phyloP scores from a whole-genome alignment of 2,329 filamentous ascomycete genomes.

The Elsinoe australis region DNA sequence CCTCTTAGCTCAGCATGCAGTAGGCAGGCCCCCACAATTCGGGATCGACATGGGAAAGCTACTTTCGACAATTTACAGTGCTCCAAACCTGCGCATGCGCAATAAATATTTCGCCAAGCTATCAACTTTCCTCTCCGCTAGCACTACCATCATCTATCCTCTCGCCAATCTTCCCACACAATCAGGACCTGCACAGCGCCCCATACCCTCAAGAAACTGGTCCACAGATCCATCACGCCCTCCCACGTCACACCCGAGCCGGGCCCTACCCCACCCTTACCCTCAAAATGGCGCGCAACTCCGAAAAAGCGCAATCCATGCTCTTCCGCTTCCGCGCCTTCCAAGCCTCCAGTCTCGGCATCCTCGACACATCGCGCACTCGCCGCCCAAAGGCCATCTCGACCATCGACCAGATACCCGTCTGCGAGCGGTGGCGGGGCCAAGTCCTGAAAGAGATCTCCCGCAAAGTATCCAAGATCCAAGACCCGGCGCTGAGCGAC shows the following conservation, averaged over 20 bases:
- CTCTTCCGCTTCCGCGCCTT: conserved; percentile 98
- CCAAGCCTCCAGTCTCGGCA: conserved; percentile 90
- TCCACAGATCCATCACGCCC: conserved; percentile 8
- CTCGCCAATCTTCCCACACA: background rate
- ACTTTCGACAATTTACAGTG: background rate
- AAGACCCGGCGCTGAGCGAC: conserved; percentile 83
- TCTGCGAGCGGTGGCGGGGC: conserved; percentile 95
- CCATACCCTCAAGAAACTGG: background rate
- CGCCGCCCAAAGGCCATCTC: conserved; percentile 89
- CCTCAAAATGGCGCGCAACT: conserved; percentile 94
- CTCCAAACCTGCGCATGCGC: background rate
- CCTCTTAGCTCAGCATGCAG: conserved; percentile 10
- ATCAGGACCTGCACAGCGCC: too few relatives aligned
- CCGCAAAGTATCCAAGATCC: conserved; percentile 92
- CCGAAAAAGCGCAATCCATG: conserved; percentile 98
- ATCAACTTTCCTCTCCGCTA: background rate
- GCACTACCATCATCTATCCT: background rate
- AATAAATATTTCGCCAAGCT: conserved; percentile 8
- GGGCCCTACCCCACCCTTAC: conserved; percentile 22
- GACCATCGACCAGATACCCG: conserved; percentile 70
- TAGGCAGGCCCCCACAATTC: too few relatives aligned
- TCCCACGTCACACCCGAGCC: conserved; percentile 22
- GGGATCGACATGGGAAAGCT: too few relatives aligned
- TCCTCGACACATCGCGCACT: conserved; percentile 84
- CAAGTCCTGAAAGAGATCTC: conserved; percentile 96